A percentile compares a stretch with the other conserved stretches of the same genome.
These are phyloP conservation scores for Pisolithus albus DNA, from an alignment of 768 basidiomycete species.

Conservation along the genomic window DNA sequence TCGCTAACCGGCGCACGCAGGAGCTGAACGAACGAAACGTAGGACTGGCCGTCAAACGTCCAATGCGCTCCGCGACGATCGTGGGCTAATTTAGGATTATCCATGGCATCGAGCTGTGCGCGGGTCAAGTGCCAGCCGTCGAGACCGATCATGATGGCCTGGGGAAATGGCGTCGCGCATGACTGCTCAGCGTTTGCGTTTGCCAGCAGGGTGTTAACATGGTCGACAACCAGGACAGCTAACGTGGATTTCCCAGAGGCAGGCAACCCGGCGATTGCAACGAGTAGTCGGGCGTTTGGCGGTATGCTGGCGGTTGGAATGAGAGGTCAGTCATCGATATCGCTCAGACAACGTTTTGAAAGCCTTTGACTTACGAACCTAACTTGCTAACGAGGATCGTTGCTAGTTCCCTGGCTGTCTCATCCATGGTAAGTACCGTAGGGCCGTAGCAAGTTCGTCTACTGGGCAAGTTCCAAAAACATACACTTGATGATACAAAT, in stretches of 20 bases:
- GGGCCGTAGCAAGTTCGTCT: no score
- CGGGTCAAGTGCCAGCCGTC: slow-evolving; percentile 93
- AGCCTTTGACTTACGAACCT: slow-evolving; percentile 28
- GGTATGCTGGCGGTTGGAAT: slow-evolving; percentile 9
- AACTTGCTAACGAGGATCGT: slow-evolving; percentile 31
- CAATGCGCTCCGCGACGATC: slow-evolving; percentile 81
- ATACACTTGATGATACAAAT: no score
- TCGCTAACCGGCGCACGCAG: slow-evolving; percentile 38
- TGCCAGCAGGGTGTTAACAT: slow-evolving; percentile 41
- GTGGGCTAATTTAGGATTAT: slow-evolving; percentile 71
- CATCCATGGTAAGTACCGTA: slow-evolving; percentile 31
- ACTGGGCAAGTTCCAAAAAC: no score
- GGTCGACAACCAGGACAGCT: slow-evolving; percentile 48
- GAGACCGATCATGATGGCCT: slow-evolving; percentile 65
- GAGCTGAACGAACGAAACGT: slow-evolving; percentile 56
- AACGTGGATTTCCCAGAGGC: slow-evolving; percentile 86
- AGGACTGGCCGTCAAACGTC: slow-evolving; percentile 80
- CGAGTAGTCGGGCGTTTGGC: slow-evolving; percentile 42
- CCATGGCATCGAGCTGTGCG: slow-evolving; percentile 66
- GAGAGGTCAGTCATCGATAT: not conserved
- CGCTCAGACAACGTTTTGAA: not conserved
- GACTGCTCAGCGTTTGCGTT: not conserved
- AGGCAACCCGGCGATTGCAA: slow-evolving; percentile 74
- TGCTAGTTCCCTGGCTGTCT: slow-evolving; percentile 34
- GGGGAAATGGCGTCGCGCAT: not conserved